Evolutionary conservation across 148 eudicot genomes (phyloP), one percentile per base, ranked within the genome.

Genomic region (Nepenthes gracilis): DNA sequence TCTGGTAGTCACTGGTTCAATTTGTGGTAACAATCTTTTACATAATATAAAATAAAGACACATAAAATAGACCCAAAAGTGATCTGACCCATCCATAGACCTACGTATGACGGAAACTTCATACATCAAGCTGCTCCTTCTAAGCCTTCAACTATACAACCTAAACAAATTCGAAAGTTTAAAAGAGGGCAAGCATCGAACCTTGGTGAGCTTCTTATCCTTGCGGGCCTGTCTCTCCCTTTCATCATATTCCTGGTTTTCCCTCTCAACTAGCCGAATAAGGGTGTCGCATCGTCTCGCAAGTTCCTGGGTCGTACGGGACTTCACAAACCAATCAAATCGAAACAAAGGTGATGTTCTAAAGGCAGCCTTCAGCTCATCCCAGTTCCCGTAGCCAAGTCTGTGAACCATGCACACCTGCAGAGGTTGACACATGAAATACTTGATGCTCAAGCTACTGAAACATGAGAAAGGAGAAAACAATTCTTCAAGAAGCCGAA

Each of bases 361-460:
- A 54, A 89, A 93, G 15, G 97, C 99, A n/a, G 97, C 87, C 75
- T 93, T 93, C 61, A 93, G 77, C 78, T 93, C 99, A 64, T 93
- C 99, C 99, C 99, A 93, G 61, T 86, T 93, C 15, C 99, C 99
- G 75, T 93, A 89, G 8, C 99, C 99, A 50, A 93, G 84, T 75
- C 84, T 93, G 82, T 93, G 99, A 72, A 86, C 77, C 95, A 86
- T 93, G 79, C 99, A 93, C 33, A 93, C 83, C 99, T 93, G 75
- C 47, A 59, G 8, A 60, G 6, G 57, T 49, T 70, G 40, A 37
- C 36, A 14, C 8, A 7, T 33, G 32, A 13, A 49, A 49, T n/a
- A 63, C 9, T 12, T 13, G 12, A 57, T 40, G 12, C 12, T 61
- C 23, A 55, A 32, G 34, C 35, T 52, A 1, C 36, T 59, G 53